Conservation (phyloP, 345 rosid species). For the Brassica incana region DNA sequence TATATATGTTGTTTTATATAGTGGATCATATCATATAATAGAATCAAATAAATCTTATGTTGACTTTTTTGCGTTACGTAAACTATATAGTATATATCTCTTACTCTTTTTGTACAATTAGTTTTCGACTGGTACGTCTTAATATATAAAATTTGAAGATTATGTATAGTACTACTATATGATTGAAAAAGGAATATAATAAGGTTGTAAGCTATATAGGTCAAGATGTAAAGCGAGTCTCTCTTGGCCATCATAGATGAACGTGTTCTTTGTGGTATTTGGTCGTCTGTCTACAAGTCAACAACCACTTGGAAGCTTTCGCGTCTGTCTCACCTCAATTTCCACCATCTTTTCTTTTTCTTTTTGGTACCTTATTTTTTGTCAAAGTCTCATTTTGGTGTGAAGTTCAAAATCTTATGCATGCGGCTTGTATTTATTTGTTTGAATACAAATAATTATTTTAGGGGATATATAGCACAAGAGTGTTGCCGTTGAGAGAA, state of each 20-base stretch:
- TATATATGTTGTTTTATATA: background rate
- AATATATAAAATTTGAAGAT: background rate
- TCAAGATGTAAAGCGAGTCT: constrained; percentile 26
- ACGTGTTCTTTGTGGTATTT: constrained; percentile 20
- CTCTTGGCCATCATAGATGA: constrained; percentile 20
- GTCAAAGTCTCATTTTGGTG: background rate
- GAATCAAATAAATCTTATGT: background rate
- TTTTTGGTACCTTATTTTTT: background rate
- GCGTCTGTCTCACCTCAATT: background rate
- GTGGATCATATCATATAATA: background rate
- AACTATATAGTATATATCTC: background rate
- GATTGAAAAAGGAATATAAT: background rate
- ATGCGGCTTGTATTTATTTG: background rate
- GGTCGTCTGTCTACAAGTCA: constrained; percentile 37
- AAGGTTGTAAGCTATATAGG: constrained; percentile 19
- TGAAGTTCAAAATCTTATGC: background rate
- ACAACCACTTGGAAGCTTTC: constrained; percentile 13
- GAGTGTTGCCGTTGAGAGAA: too few species aligned
- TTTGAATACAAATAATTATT: background rate
- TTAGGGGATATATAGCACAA: too few species aligned
- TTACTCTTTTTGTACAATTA: background rate
- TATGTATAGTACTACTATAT: background rate
- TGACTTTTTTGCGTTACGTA: background rate
- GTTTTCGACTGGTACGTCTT: background rate
- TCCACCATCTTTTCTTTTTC: background rate